Conservation (phyloP, 2,329 filamentous ascomycete species). For the Fusarium penzigii region DNA sequence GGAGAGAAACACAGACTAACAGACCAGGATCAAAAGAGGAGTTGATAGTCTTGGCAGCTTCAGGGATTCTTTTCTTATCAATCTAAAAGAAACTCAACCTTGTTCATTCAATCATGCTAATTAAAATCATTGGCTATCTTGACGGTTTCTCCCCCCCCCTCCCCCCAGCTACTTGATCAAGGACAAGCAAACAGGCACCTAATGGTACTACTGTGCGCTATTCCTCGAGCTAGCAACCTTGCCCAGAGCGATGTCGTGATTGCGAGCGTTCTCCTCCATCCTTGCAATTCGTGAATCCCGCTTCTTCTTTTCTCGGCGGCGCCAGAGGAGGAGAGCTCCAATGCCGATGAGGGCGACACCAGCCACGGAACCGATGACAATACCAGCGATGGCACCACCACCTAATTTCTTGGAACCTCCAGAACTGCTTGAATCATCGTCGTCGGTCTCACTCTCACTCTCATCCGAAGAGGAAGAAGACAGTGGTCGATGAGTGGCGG, state of each 20-base stretch:
- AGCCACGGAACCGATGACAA: slow-evolving; percentile 68
- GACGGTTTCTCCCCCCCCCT: too few relatives aligned
- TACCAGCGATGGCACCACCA: slow-evolving; percentile 72
- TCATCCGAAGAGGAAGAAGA: neutral
- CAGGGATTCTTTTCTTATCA: too few relatives aligned
- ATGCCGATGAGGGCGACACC: slow-evolving; percentile 63
- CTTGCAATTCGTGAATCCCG: slow-evolving; percentile 16
- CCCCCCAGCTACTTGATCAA: too few relatives aligned
- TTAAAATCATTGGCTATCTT: too few relatives aligned
- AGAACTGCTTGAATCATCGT: neutral
- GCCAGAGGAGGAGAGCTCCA: slow-evolving; percentile 57
- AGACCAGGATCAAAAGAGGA: too few relatives aligned
- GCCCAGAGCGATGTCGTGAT: slow-evolving; percentile 16
- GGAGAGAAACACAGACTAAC: too few relatives aligned
- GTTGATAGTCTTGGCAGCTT: too few relatives aligned
- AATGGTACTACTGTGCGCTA: neutral
- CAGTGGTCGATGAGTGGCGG: slow-evolving; percentile 12
- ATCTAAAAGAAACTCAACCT: too few relatives aligned
- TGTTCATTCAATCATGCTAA: too few relatives aligned
- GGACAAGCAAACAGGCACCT: too few relatives aligned
- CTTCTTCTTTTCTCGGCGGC: slow-evolving; percentile 27
- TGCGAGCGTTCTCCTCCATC: slow-evolving; percentile 18
- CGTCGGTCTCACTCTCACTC: slow-evolving; percentile 6
- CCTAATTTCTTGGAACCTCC: slow-evolving; percentile 63
- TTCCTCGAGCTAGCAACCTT: neutral